phyloP scores from a whole-genome alignment of 768 basidiomycete genomes.

The Leccinellum luteum region DNA sequence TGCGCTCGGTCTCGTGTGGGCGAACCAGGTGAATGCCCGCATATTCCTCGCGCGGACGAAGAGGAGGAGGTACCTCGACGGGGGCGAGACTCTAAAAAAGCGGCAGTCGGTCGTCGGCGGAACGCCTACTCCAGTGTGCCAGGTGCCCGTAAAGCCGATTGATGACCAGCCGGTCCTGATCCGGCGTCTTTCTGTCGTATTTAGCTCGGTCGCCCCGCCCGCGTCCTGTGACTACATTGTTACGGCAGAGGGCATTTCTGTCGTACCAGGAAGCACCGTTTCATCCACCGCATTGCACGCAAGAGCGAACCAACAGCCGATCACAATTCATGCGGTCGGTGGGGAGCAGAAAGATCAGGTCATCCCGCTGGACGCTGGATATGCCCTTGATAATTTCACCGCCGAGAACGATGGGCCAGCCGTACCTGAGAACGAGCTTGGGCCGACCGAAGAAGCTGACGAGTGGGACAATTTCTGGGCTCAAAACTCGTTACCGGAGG shows the following conservation, averaged over 20 bases:
- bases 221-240: slow-evolving; percentile 76
- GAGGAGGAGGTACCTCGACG: slow-evolving; percentile 55
- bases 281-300: slow-evolving; percentile 2
- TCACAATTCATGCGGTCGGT: slow-evolving; percentile 4
- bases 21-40: slow-evolving; percentile 85
- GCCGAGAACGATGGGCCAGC: slow-evolving; percentile 8
- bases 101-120: slow-evolving; percentile 12
- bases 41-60: slow-evolving; percentile 81
- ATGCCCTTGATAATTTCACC: slow-evolving; percentile 26
- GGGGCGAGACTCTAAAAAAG: slow-evolving; percentile 31
- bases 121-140: not conserved
- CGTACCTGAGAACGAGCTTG: slow-evolving; percentile 27
- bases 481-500: slow-evolving; percentile 41
- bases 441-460: slow-evolving; percentile 29
- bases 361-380: slow-evolving; percentile 38
- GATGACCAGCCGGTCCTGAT: slow-evolving; percentile 52
- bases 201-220: slow-evolving; percentile 60
- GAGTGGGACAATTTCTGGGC: slow-evolving; percentile 52
- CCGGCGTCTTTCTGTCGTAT: slow-evolving; percentile 73
- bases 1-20: slow-evolving; percentile 86
- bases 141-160: slow-evolving; percentile 11
- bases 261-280: slow-evolving; percentile 25
- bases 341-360: slow-evolving; percentile 17
- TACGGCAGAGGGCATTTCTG: slow-evolving; percentile 53
- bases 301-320: slow-evolving; percentile 4